Conservation (phyloP, 2,329 filamentous ascomycete species). For the Exophiala spinifera region DNA sequence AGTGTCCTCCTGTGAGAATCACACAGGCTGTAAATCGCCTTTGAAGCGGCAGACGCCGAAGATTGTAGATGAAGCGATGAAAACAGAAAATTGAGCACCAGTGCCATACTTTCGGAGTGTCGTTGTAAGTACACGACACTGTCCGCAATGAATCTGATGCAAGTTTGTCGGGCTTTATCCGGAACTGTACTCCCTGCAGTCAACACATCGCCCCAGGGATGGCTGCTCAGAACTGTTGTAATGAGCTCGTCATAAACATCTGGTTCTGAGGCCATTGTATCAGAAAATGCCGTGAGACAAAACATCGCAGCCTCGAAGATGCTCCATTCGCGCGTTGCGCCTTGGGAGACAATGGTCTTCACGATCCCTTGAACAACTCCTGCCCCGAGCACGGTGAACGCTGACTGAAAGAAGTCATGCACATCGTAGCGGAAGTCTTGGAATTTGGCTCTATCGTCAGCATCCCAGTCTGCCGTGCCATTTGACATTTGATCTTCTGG, state of each 20-base stretch:
- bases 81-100: conserved; percentile 45
- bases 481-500: conserved; percentile 32
- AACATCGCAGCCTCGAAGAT: conserved; percentile 45
- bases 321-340: conserved; percentile 39
- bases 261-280: conserved; percentile 44
- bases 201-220: conserved; percentile 33
- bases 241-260: conserved; percentile 42
- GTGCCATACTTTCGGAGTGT: conserved; percentile 39
- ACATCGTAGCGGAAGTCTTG: conserved; percentile 44
- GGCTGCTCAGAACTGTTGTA: conserved; percentile 38
- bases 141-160: conserved; percentile 43
- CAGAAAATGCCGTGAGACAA: conserved; percentile 44
- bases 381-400: conserved; percentile 43
- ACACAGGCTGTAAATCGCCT: conserved; percentile 44
- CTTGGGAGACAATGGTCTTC: conserved; percentile 35
- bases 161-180: conserved; percentile 40
- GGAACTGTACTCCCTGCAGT: conserved; percentile 33
- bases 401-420: conserved; percentile 45
- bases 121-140: conserved; percentile 46
- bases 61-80: conserved; percentile 41
- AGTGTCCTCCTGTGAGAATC: conserved; percentile 43
- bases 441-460: conserved; percentile 44
- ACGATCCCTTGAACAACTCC: conserved; percentile 43
- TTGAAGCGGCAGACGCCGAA: conserved; percentile 42
- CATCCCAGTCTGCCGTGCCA: conserved; percentile 35